Conservation (phyloP, 179 eudicot species). For the Nepenthes alata region DNA sequence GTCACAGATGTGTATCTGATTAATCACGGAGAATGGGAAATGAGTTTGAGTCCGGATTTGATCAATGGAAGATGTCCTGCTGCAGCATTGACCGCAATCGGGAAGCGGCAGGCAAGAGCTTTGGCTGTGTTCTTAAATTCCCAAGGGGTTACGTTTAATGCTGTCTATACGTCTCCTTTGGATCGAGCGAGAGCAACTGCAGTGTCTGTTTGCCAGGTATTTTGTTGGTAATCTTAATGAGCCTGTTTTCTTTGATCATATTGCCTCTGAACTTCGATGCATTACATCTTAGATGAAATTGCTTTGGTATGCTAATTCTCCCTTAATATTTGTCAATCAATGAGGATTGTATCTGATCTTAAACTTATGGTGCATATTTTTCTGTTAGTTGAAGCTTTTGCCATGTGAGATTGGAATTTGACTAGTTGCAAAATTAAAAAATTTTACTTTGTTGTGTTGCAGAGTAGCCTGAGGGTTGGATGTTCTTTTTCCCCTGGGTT, state of each 20-base stretch:
- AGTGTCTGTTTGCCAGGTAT: slow-evolving; percentile 70
- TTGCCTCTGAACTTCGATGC: background rate
- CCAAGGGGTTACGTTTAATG: slow-evolving; percentile 66
- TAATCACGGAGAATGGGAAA: slow-evolving; percentile 73
- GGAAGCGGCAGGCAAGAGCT: slow-evolving; percentile 88
- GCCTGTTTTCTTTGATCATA: background rate
- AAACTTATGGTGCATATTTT: background rate
- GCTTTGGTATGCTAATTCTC: background rate
- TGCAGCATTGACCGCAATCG: slow-evolving; percentile 58
- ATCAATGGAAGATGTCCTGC: slow-evolving; percentile 55
- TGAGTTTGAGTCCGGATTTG: slow-evolving; percentile 78
- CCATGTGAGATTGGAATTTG: too few species aligned
- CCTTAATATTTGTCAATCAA: background rate
- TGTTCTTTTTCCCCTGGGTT: too few species aligned
- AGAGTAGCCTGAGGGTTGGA: too few species aligned
- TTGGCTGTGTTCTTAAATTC: slow-evolving; percentile 83
- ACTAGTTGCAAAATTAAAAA: too few species aligned
- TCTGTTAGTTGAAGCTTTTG: background rate
- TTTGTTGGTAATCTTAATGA: background rate
- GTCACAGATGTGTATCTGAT: slow-evolving; percentile 64
- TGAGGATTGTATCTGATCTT: background rate
- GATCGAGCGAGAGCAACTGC: slow-evolving; percentile 90
- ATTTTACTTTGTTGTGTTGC: too few species aligned
- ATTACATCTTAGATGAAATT: background rate
- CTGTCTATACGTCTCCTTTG: slow-evolving; percentile 79